A percentile compares a stretch with the other conserved stretches of the same genome.
These are phyloP conservation scores for Lupinus albus DNA, from an alignment of 306 rosid species.

Conservation along the genomic window DNA sequence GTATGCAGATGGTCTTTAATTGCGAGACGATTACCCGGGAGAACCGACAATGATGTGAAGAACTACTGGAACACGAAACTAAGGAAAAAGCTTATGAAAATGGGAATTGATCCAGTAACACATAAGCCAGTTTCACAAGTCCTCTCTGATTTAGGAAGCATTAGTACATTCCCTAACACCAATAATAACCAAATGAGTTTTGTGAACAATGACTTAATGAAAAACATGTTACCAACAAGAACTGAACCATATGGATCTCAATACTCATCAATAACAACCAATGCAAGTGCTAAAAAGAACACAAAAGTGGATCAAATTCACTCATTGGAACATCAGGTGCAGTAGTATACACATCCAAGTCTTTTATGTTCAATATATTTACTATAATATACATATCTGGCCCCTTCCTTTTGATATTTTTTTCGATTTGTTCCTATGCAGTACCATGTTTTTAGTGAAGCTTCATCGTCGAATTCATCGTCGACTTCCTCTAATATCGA, in stretches of 20 bases:
- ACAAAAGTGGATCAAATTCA: constrained; percentile 39
- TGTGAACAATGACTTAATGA: constrained; percentile 37
- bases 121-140: constrained; percentile 85
- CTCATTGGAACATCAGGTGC: constrained; percentile 42
- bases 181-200: constrained; percentile 36
- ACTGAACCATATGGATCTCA: constrained; percentile 40
- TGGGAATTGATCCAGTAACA: constrained; percentile 92
- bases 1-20: constrained; percentile 81
- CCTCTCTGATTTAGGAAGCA: constrained; percentile 71
- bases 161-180: constrained; percentile 52
- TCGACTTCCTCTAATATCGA: constrained; percentile 62
- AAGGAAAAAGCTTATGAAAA: constrained; percentile 80
- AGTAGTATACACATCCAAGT: no score
- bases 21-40: constrained; percentile 80
- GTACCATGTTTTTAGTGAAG: constrained; percentile 60
- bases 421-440: neutral
- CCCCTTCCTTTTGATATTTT: no score
- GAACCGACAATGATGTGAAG: constrained; percentile 95
- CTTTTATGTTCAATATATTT: no score
- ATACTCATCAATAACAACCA: constrained; percentile 8
- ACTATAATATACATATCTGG: no score
- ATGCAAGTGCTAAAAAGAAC: constrained; percentile 34
- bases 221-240: constrained; percentile 35
- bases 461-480: constrained; percentile 72
- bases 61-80: constrained; percentile 96